Conservation (phyloP, 164 flowering plant species). For the Nymphaea thermarum region DNA sequence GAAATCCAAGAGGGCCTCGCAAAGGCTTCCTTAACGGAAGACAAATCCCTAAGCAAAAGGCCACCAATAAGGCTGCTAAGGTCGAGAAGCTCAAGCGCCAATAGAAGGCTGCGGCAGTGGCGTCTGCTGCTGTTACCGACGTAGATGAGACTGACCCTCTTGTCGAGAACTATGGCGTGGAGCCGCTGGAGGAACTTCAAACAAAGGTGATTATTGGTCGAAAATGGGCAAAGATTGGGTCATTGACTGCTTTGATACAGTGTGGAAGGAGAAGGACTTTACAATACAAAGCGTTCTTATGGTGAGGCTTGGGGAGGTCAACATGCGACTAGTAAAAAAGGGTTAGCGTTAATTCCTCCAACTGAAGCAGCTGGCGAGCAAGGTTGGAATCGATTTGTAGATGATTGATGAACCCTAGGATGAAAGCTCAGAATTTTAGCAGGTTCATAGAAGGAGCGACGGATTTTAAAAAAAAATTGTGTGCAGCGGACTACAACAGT, state of each 20-base stretch:
- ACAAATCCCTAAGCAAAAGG: constrained; percentile 6
- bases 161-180: constrained; percentile 64
- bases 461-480: too few relatives aligned
- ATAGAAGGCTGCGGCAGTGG: constrained; percentile 44
- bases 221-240: constrained; percentile 43
- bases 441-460: too few relatives aligned
- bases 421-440: too few relatives aligned
- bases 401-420: too few relatives aligned
- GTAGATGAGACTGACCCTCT: constrained; percentile 33
- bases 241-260: constrained; percentile 29
- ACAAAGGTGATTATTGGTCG: constrained; percentile 42
- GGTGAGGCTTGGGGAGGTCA: constrained; percentile 40
- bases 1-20: too few relatives aligned
- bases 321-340: constrained; percentile 75
- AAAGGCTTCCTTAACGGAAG: too few relatives aligned
- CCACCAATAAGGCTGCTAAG: constrained; percentile 6
- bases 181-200: constrained; percentile 37
- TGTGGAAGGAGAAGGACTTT: constrained; percentile 59
- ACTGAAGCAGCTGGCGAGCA: too few relatives aligned
- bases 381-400: too few relatives aligned
- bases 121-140: constrained; percentile 22
- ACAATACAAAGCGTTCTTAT: constrained; percentile 79
- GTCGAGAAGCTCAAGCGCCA: constrained; percentile 18
- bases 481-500: too few relatives aligned
- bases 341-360: too few relatives aligned